Evolutionary conservation across 106 monocot genomes (phyloP).

Genomic region (Dendrobium officinale): DNA sequence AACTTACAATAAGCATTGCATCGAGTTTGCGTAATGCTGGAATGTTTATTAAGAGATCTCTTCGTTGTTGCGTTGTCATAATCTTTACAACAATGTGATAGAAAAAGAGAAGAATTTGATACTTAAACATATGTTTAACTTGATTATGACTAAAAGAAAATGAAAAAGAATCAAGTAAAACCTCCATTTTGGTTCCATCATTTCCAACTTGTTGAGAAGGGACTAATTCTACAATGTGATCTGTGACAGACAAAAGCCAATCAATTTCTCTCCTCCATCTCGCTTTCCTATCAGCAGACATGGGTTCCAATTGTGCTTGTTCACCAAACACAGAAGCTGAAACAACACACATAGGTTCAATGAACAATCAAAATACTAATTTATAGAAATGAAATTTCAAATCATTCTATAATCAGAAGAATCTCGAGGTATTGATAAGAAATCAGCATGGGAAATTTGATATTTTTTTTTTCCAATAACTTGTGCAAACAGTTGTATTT

Average conservation of each 20-base stretch:
- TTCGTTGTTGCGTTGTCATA: slow-evolving; percentile 55
- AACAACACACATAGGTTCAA: not conserved
- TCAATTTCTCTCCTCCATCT: slow-evolving; percentile 66
- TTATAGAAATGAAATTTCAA: no score
- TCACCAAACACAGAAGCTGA: slow-evolving; percentile 65
- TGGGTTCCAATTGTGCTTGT: slow-evolving; percentile 47
- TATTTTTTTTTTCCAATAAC: not conserved
- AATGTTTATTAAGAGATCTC: slow-evolving; percentile 62
- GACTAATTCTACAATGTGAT: slow-evolving; percentile 63
- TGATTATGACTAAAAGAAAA: not conserved
- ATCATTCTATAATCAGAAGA: not conserved
- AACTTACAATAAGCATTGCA: slow-evolving; percentile 63
- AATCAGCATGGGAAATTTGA: not conserved
- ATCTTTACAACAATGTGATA: slow-evolving; percentile 23
- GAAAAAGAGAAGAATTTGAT: not conserved
- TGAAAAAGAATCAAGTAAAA: not conserved
- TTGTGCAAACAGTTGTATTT: no score
- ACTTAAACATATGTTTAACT: not conserved
- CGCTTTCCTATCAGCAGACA: slow-evolving; percentile 44
- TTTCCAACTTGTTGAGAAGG: slow-evolving; percentile 43
- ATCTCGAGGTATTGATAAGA: not conserved
- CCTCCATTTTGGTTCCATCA: slow-evolving; percentile 71
- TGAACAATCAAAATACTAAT: not conserved
- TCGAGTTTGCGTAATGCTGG: slow-evolving; percentile 64
- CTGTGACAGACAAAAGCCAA: slow-evolving; percentile 63